Evolutionary conservation across 257 asterid species (phyloP).

Genomic region (Fraxinus cuspidata): DNA sequence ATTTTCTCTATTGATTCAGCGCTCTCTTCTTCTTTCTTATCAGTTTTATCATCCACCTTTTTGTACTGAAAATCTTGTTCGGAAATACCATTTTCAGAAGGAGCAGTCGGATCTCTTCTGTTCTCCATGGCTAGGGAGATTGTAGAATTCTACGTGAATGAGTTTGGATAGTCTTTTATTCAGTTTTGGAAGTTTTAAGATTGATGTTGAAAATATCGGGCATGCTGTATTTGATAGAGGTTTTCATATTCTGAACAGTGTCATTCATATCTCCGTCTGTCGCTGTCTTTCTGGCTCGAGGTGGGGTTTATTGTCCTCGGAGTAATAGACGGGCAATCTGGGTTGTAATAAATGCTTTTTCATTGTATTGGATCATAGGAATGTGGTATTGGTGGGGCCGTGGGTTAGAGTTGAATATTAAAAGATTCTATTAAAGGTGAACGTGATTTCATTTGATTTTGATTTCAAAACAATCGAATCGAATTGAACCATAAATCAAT

Average conservation of each 20-base stretch:
- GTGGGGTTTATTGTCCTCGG: conserved; percentile 3
- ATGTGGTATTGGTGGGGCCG: too few relatives aligned
- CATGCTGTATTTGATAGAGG: neutral
- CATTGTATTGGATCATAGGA: neutral
- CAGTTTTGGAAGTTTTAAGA: neutral
- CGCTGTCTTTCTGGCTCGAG: neutral
- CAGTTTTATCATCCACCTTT: conserved; percentile 19
- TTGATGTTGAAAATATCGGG: neutral
- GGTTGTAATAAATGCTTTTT: neutral
- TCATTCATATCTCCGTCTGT: neutral
- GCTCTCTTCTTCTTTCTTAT: conserved; percentile 19
- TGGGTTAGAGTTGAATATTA: neutral
- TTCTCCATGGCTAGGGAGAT: conserved; percentile 23
- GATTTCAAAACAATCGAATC: too few relatives aligned
- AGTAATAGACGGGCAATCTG: neutral
- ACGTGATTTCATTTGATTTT: too few relatives aligned
- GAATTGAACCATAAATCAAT: too few relatives aligned
- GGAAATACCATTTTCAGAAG: neutral
- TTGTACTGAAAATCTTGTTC: conserved; percentile 6
- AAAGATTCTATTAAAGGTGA: neutral
- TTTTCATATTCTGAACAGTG: neutral
- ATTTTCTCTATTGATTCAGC: conserved; percentile 57
- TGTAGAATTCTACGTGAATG: neutral
- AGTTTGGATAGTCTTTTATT: too few relatives aligned
- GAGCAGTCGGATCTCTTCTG: neutral